phyloP scores from a whole-genome alignment of 305 asterid species.

The Fraxinus nigra region DNA sequence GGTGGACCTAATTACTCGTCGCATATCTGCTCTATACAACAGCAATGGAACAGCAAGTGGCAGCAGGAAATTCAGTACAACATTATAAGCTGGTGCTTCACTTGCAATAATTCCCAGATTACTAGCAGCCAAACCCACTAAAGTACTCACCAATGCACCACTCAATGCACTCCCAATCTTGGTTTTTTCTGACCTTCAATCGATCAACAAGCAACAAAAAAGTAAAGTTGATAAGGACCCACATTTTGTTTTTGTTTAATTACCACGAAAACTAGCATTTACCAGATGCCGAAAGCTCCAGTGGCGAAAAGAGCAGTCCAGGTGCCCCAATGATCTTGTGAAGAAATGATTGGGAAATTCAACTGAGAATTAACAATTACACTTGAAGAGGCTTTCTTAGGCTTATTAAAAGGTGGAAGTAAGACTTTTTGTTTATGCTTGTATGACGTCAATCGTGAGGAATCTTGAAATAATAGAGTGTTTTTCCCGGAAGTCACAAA shows the following conservation, averaged over 20 bases:
- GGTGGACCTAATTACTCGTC: slow-evolving; percentile 68
- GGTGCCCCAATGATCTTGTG: slow-evolving; percentile 77
- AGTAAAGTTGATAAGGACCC: not conserved
- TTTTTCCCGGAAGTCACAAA: slow-evolving; percentile 4
- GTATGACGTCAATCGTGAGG: not conserved
- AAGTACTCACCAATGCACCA: slow-evolving; percentile 77
- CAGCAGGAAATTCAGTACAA: slow-evolving; percentile 65
- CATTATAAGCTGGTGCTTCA: slow-evolving; percentile 70
- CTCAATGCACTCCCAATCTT: slow-evolving; percentile 77
- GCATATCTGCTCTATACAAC: slow-evolving; percentile 85
- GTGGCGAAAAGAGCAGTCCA: slow-evolving; percentile 80
- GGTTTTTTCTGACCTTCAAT: slow-evolving; percentile 86
- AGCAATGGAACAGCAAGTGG: slow-evolving; percentile 88
- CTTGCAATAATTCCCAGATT: slow-evolving; percentile 74
- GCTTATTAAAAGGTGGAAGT: slow-evolving; percentile 2
- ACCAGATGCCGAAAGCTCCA: slow-evolving; percentile 89
- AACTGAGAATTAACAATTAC: slow-evolving; percentile 38
- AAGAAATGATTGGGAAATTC: slow-evolving; percentile 56
- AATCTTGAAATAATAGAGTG: slow-evolving; percentile 14
- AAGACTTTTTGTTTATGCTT: not conserved
- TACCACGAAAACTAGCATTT: not conserved
- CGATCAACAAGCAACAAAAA: not conserved
- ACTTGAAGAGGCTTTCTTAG: slow-evolving; percentile 17
- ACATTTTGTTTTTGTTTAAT: not conserved
- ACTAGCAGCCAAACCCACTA: slow-evolving; percentile 72